Evolutionary conservation across 257 asterid species (phyloP).

Genomic region (Capsicum rhomboideum): DNA sequence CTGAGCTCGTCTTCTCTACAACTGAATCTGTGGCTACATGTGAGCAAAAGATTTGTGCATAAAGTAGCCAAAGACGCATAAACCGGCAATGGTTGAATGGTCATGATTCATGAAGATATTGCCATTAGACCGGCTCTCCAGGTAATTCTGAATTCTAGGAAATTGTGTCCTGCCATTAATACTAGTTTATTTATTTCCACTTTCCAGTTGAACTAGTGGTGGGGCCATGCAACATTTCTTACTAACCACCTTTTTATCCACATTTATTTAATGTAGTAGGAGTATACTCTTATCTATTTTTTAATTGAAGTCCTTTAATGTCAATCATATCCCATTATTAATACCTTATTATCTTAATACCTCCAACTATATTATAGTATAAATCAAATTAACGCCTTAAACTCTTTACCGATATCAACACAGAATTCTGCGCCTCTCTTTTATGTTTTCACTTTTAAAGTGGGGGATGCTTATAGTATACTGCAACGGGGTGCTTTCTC

Average conservation of each 20-base stretch:
- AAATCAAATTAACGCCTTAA: background rate
- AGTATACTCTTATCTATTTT: too few relatives aligned
- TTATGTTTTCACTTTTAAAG: background rate
- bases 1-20: too few relatives aligned
- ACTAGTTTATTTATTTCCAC: background rate
- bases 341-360: background rate
- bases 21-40: too few relatives aligned
- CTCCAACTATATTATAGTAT: background rate
- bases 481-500: background rate
- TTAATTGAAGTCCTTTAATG: background rate
- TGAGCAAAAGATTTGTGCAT: too few relatives aligned
- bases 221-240: background rate
- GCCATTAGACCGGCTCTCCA: background rate
- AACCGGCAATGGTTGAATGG: too few relatives aligned
- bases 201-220: background rate
- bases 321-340: background rate
- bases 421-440: background rate
- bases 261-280: background rate
- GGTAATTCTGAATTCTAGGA: background rate
- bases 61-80: too few relatives aligned
- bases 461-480: background rate
- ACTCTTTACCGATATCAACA: background rate
- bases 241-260: background rate
- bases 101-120: too few relatives aligned
- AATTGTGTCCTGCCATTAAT: background rate